Conservation (phyloP, 2,329 filamentous ascomycete species). For the Alternaria sp. region DNA sequence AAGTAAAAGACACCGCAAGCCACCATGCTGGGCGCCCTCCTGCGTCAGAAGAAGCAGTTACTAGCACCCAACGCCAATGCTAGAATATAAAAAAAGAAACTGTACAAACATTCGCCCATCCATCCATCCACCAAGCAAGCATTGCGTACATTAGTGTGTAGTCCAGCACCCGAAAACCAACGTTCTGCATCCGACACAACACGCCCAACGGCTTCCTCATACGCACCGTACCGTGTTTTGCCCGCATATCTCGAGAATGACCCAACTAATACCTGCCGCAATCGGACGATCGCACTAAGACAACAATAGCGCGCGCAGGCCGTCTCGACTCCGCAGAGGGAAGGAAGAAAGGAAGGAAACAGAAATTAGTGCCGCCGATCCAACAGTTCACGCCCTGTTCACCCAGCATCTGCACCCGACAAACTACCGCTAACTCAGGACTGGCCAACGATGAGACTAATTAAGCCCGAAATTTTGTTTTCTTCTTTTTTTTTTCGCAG, state of each 20-base stretch:
- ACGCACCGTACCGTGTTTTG: background rate
- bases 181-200: constrained; percentile 1
- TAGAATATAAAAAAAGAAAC: background rate
- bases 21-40: constrained; percentile 2
- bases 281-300: constrained; percentile 4
- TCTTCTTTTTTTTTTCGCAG: background rate
- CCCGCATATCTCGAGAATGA: background rate
- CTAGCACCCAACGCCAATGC: background rate
- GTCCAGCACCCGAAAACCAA: constrained; percentile 5
- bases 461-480: background rate
- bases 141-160: background rate
- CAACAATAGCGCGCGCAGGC: background rate
- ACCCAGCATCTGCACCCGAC: constrained; percentile 12
- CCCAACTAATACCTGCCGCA: background rate
- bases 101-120: constrained; percentile 4
- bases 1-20: constrained; percentile 1
- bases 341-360: background rate
- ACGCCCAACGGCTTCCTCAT: constrained; percentile 1
- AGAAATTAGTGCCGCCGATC: constrained; percentile 15
- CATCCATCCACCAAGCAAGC: constrained; percentile 5
- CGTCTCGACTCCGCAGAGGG: constrained; percentile 1
- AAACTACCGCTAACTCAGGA: background rate
- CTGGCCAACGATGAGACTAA: constrained; percentile 5
- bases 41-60: constrained; percentile 3
- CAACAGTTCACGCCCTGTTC: constrained; percentile 21